Conservation (phyloP, 2,329 filamentous ascomycete genomes). For the Metarhizium brunneum region DNA sequence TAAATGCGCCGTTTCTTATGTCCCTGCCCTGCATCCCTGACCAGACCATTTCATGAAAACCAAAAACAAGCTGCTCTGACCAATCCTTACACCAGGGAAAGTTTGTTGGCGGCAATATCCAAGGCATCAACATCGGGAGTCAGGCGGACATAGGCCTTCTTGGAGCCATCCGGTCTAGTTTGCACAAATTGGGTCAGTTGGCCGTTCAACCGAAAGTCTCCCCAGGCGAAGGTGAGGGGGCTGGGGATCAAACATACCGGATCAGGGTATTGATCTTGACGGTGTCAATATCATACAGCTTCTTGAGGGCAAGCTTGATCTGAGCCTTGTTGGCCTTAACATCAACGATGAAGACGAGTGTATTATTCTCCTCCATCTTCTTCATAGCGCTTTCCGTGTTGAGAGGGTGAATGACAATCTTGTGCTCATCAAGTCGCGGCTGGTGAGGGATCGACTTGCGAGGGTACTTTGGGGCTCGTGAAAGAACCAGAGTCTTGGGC, state of each 20-base stretch:
- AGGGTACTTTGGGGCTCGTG: conserved; percentile 88
- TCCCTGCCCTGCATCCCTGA: conserved; percentile 23
- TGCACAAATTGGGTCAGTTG: neutral
- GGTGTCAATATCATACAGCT: conserved; percentile 96
- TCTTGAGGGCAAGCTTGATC: conserved; percentile 97
- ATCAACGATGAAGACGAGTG: conserved; percentile 94
- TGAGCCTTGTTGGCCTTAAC: conserved; percentile 99
- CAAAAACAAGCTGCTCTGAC: conserved; percentile 10
- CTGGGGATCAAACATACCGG: conserved; percentile 49
- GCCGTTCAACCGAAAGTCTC: no score
- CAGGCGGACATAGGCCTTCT: conserved; percentile 97
- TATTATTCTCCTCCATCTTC: conserved; percentile 99
- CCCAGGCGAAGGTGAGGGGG: neutral
- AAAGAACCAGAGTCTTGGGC: conserved; percentile 91
- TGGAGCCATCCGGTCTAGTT: conserved; percentile 80
- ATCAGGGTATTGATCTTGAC: conserved; percentile 99
- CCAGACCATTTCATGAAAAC: conserved; percentile 31
- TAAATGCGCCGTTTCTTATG: conserved; percentile 29
- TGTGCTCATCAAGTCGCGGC: conserved; percentile 92
- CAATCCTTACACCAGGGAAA: conserved; percentile 77
- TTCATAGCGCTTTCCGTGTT: conserved; percentile 99
- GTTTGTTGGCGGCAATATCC: conserved; percentile 98
- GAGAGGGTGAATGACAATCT: conserved; percentile 94
- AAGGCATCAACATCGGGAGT: conserved; percentile 96
- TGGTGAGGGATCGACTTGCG: conserved; percentile 88